phyloP scores from a whole-genome alignment of 2,329 filamentous ascomycete genomes.

The Hirsutella thompsonii region DNA sequence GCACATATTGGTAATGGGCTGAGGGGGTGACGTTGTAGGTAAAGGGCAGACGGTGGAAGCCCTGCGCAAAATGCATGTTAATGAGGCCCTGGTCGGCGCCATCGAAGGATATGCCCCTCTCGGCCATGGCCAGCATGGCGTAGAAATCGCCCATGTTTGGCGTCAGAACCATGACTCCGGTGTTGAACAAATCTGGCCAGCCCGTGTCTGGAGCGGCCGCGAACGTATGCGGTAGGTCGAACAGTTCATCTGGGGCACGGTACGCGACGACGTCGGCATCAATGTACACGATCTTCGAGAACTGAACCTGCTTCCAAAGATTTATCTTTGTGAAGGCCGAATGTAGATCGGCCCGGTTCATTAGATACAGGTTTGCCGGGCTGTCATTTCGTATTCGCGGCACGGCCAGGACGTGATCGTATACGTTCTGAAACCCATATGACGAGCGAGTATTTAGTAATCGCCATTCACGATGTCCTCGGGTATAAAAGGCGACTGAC shows the following conservation, averaged over 20 bases:
- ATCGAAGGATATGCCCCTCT: slow-evolving; percentile 85
- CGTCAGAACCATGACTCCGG: slow-evolving; percentile 85
- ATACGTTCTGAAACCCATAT: slow-evolving; percentile 47
- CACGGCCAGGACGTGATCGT: slow-evolving; percentile 81
- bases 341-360: slow-evolving; percentile 82
- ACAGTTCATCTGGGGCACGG: slow-evolving; percentile 84
- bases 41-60: slow-evolving; percentile 82
- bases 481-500: slow-evolving; percentile 33
- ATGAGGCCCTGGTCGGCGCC: slow-evolving; percentile 91
- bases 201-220: slow-evolving; percentile 84
- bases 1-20: slow-evolving; percentile 93
- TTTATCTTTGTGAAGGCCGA: slow-evolving; percentile 95
- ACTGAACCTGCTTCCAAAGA: slow-evolving; percentile 84
- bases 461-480: too few species aligned
- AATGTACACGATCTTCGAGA: slow-evolving; percentile 84
- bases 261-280: slow-evolving; percentile 91
- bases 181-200: slow-evolving; percentile 97
- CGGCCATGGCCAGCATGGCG: slow-evolving; percentile 70
- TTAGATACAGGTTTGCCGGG: slow-evolving; percentile 75
- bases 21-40: slow-evolving; percentile 96
- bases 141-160: slow-evolving; percentile 83
- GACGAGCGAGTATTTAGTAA: too few species aligned
- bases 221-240: slow-evolving; percentile 48
- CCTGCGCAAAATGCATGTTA: slow-evolving; percentile 83
- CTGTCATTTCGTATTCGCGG: slow-evolving; percentile 63